Evolutionary conservation across 495 filamentous ascomycete species (phyloP).

Genomic region (Opeltia flavorubescens): DNA sequence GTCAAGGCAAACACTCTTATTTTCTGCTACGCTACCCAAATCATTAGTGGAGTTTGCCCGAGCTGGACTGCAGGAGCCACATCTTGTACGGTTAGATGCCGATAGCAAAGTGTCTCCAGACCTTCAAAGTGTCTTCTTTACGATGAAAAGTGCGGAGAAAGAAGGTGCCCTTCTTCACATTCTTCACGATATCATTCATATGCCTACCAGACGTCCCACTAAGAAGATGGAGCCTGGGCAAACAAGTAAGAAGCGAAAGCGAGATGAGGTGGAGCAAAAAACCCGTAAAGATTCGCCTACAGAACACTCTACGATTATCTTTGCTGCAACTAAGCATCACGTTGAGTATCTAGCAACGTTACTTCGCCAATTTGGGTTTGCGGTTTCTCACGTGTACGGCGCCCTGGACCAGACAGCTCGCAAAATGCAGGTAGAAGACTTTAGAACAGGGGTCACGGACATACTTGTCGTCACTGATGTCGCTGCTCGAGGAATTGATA

Average conservation of each 20-base stretch:
- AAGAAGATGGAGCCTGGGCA: constrained; percentile 18
- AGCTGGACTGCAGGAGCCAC: constrained; percentile 82
- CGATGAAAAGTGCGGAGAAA: constrained; percentile 80
- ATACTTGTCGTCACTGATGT: constrained; percentile 97
- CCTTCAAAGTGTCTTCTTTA: constrained; percentile 85
- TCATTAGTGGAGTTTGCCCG: constrained; percentile 91
- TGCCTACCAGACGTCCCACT: constrained; percentile 55
- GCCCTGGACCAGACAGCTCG: constrained; percentile 85
- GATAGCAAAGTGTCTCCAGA: constrained; percentile 94
- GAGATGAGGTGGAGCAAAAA: constrained; percentile 28
- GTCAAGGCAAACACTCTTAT: constrained; percentile 77
- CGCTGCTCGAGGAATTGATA: constrained; percentile 93
- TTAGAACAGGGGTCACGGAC: constrained; percentile 68
- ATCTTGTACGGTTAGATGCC: constrained; percentile 72
- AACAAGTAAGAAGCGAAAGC: constrained; percentile 34
- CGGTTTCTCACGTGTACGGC: constrained; percentile 85
- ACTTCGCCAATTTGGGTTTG: constrained; percentile 60
- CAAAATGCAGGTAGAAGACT: constrained; percentile 78
- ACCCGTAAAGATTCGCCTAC: constrained; percentile 45
- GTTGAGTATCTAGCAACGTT: constrained; percentile 84
- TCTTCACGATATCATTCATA: constrained; percentile 80
- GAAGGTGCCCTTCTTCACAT: constrained; percentile 84
- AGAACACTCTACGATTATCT: constrained; percentile 80
- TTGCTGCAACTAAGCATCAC: constrained; percentile 89
- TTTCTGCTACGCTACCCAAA: constrained; percentile 87